phyloP scores from a whole-genome alignment of 176 grass and related monocot genomes.

The Elaeis guineensis region DNA sequence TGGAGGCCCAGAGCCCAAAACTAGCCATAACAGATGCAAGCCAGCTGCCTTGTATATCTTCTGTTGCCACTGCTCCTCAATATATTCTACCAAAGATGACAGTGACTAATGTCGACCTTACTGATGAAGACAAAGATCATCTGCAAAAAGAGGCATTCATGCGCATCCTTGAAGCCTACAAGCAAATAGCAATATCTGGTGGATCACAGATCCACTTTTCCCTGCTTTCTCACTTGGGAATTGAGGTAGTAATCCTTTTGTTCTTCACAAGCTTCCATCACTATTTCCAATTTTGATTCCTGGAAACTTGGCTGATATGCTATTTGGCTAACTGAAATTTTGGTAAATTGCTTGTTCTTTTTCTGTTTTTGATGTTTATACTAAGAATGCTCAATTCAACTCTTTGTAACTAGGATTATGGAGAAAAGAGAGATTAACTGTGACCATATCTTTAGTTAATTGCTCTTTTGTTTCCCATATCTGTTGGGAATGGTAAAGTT shows the following conservation, averaged over 20 bases:
- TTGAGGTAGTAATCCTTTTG: conserved; percentile 54
- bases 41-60: conserved; percentile 38
- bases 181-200: conserved; percentile 50
- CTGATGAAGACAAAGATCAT: conserved; percentile 74
- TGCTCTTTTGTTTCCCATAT: too few relatives aligned
- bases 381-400: too few relatives aligned
- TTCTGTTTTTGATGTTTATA: too few relatives aligned
- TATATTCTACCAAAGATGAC: conserved; percentile 78
- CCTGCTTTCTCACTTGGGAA: conserved; percentile 75
- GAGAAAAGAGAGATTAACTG: too few relatives aligned
- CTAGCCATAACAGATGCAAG: conserved; percentile 40
- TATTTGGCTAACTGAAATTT: too few relatives aligned
- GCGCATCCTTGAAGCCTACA: conserved; percentile 68
- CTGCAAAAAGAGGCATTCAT: conserved; percentile 76
- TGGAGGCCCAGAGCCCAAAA: conserved; percentile 55
- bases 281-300: neutral
- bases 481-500: too few relatives aligned
- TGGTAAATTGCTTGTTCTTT: too few relatives aligned
- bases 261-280: neutral
- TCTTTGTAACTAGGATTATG: too few relatives aligned
- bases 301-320: neutral
- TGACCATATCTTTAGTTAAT: too few relatives aligned
- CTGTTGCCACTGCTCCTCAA: conserved; percentile 26
- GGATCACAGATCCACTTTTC: conserved; percentile 49
- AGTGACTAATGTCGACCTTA: conserved; percentile 63